phyloP scores from a whole-genome alignment of 306 rosid genomes.

The Acacia acuminata region DNA sequence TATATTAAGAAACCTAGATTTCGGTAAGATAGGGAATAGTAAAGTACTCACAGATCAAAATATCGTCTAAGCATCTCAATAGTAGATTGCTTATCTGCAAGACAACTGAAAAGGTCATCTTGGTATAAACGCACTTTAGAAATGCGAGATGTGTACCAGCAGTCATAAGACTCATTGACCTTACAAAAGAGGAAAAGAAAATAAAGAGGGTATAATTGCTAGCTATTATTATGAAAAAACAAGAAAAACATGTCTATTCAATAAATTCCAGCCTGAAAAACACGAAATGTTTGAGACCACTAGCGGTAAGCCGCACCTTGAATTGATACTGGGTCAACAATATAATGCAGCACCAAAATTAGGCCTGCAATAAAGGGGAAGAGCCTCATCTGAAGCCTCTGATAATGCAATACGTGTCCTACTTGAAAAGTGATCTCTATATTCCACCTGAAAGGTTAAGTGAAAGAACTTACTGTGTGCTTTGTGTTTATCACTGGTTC shows the following conservation, averaged over 20 bases:
- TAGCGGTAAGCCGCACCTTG: no score
- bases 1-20: constrained; percentile 17
- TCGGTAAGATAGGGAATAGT: not conserved
- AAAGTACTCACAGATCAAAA: constrained; percentile 62
- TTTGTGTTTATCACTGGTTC: not conserved
- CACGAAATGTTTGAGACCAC: no score
- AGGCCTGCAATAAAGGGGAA: constrained; percentile 92
- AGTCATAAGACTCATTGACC: constrained; percentile 82
- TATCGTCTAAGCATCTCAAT: constrained; percentile 67
- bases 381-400: constrained; percentile 95
- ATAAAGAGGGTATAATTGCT: constrained; percentile 30
- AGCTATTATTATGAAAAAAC: no score
- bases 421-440: constrained; percentile 73
- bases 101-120: constrained; percentile 73
- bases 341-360: constrained; percentile 87
- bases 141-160: constrained; percentile 86
- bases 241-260: no score
- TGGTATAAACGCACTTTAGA: constrained; percentile 72
- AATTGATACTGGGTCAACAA: no score
- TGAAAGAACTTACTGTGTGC: no score
- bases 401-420: constrained; percentile 63
- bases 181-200: constrained; percentile 37
- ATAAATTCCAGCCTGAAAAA: no score
- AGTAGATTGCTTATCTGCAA: constrained; percentile 62
- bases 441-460: constrained; percentile 87